A percentile compares a stretch with the other conserved stretches of the same genome.
These are phyloP conservation scores for Iberis pinnata DNA, from an alignment of 345 rosid genomes.

Conservation along the genomic window DNA sequence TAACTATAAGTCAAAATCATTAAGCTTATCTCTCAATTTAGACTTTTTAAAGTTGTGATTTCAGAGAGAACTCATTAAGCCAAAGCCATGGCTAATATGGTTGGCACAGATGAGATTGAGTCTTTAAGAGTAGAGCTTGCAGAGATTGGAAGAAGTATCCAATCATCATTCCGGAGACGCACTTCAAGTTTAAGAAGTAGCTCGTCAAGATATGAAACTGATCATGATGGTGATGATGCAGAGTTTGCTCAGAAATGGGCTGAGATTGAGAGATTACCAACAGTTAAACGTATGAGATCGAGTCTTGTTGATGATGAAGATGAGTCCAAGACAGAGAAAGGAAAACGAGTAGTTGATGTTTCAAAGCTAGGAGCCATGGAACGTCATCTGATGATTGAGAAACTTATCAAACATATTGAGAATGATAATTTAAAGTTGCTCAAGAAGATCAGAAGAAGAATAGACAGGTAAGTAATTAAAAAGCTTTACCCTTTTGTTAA, in stretches of 20 bases:
- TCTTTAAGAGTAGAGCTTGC: conserved; percentile 51
- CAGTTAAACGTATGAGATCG: conserved; percentile 50
- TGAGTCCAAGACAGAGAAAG: conserved; percentile 19
- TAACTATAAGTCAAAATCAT: conserved; percentile 14
- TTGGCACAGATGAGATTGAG: conserved; percentile 54
- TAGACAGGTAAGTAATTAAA: conserved; percentile 45
- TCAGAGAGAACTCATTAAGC: conserved; percentile 20
- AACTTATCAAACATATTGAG: conserved; percentile 64
- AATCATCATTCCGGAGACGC: conserved; percentile 51
- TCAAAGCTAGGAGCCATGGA: conserved; percentile 55
- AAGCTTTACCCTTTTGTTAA: not conserved
- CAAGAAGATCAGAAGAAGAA: conserved; percentile 45
- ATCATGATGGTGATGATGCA: conserved; percentile 28
- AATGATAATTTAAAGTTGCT: conserved; percentile 61
- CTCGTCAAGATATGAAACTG: conserved; percentile 28
- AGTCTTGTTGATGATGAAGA: conserved; percentile 38
- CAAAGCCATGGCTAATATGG: conserved; percentile 46
- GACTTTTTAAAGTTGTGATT: no score
- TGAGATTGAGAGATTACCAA: conserved; percentile 69
- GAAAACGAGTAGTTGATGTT: conserved; percentile 45
- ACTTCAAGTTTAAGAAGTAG: conserved; percentile 41
- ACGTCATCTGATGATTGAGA: conserved; percentile 51
- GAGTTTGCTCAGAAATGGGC: conserved; percentile 57
- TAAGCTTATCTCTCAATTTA: conserved; percentile 7
- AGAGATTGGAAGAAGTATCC: conserved; percentile 60